Evolutionary conservation across 371 early-diverging fungal species (phyloP).

Genomic region (Mucor racemosus): DNA sequence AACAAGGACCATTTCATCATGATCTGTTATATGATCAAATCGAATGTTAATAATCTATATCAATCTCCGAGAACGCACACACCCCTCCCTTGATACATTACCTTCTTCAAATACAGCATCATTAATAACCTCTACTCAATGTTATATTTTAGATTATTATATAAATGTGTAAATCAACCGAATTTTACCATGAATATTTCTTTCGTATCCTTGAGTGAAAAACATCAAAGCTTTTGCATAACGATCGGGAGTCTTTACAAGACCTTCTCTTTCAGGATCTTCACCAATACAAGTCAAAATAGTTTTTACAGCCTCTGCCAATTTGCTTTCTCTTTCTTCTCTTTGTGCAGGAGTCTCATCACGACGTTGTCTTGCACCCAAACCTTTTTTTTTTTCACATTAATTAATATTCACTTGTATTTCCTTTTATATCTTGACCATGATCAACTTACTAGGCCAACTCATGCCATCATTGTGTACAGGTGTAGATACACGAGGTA

Average conservation of each 20-base stretch:
- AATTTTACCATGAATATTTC: conserved; percentile 71
- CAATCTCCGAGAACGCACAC: too few relatives aligned
- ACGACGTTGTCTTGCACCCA: conserved; percentile 75
- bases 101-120: conserved; percentile 96
- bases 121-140: conserved; percentile 73
- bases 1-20: conserved; percentile 98
- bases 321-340: conserved; percentile 69
- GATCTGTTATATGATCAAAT: conserved; percentile 59
- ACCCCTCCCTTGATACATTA: conserved; percentile 31
- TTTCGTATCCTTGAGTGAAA: conserved; percentile 96
- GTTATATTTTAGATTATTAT: not conserved
- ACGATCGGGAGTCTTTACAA: conserved; percentile 94
- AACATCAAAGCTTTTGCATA: conserved; percentile 98
- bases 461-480: conserved; percentile 53
- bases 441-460: conserved; percentile 52
- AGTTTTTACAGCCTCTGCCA: conserved; percentile 86
- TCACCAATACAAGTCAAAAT: conserved; percentile 95
- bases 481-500: conserved; percentile 37
- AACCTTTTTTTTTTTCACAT: conserved; percentile 38
- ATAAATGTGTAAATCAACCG: not conserved
- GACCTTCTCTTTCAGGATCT: conserved; percentile 93
- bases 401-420: conserved; percentile 5
- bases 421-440: not conserved
- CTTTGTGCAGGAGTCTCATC: conserved; percentile 78
- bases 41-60: conserved; percentile 26